Conservation (phyloP, 2,329 filamentous ascomycete species). For the Colletotrichum cuscutae region DNA sequence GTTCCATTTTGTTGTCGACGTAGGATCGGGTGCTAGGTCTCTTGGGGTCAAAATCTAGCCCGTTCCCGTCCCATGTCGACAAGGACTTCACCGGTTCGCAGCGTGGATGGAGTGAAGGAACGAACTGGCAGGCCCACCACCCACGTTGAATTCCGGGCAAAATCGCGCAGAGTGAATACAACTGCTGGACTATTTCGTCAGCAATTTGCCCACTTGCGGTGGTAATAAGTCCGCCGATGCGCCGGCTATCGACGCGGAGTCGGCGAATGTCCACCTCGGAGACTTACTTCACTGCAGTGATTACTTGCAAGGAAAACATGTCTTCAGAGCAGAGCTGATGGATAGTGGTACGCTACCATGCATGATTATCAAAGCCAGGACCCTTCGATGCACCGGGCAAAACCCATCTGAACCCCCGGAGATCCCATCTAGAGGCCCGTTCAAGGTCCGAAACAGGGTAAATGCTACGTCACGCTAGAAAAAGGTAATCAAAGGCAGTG, state of each 20-base stretch:
- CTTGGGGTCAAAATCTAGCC: not conserved
- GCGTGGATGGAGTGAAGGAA: not conserved
- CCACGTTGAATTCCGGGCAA: too few relatives aligned
- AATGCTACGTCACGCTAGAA: not conserved
- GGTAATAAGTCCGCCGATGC: not conserved
- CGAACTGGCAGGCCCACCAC: too few relatives aligned
- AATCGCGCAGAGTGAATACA: not conserved
- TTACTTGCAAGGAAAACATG: not conserved
- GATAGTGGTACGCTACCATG: not conserved
- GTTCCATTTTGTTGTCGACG: not conserved
- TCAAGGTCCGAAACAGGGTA: not conserved
- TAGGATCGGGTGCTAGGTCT: not conserved
- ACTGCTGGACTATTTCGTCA: not conserved
- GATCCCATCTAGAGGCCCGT: constrained; percentile 1
- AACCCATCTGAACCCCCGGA: not conserved
- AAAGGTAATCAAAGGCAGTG: not conserved
- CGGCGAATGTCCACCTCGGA: not conserved
- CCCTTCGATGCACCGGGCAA: not conserved
- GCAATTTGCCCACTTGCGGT: not conserved
- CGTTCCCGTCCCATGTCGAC: not conserved
- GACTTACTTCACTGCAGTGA: not conserved
- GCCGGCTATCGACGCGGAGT: not conserved
- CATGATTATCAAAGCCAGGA: not conserved
- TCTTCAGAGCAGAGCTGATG: not conserved
- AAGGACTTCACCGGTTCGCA: not conserved